Evolutionary conservation across 345 rosid genomes (phyloP).

Genomic region (Anastatica hierochuntica): DNA sequence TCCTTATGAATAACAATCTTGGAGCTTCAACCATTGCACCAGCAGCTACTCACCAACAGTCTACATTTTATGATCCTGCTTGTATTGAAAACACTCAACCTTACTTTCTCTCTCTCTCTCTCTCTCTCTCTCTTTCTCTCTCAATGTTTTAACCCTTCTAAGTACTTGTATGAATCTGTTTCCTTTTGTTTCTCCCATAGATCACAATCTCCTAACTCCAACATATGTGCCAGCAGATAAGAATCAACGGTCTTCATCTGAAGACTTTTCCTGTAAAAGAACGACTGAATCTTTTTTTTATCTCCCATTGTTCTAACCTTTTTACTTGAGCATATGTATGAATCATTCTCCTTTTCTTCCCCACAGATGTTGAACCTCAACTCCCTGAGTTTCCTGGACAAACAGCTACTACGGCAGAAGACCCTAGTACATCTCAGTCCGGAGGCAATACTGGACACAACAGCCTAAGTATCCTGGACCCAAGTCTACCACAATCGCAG

Average conservation of each 20-base stretch:
- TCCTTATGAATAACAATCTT: neutral
- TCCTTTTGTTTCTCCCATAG: no score
- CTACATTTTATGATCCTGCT: neutral
- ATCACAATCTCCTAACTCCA: neutral
- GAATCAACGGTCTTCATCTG: neutral
- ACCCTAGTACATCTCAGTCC: no score
- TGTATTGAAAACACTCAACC: neutral
- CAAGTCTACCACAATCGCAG: no score
- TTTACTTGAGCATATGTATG: neutral
- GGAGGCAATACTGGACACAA: no score
- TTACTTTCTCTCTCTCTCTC: neutral
- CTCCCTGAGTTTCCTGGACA: no score
- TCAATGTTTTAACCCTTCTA: no score
- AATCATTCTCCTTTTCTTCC: neutral
- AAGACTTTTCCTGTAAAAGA: neutral
- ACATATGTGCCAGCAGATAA: no score
- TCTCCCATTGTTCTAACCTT: neutral
- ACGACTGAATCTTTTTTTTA: neutral
- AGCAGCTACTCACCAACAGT: neutral
- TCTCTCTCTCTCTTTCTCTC: no score
- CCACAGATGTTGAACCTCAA: no score
- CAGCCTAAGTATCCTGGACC: no score
- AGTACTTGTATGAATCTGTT: no score
- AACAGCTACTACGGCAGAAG: no score
- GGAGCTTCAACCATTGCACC: neutral